Conservation (phyloP, 2,329 filamentous ascomycete genomes). For the Botrytis tulipae region DNA sequence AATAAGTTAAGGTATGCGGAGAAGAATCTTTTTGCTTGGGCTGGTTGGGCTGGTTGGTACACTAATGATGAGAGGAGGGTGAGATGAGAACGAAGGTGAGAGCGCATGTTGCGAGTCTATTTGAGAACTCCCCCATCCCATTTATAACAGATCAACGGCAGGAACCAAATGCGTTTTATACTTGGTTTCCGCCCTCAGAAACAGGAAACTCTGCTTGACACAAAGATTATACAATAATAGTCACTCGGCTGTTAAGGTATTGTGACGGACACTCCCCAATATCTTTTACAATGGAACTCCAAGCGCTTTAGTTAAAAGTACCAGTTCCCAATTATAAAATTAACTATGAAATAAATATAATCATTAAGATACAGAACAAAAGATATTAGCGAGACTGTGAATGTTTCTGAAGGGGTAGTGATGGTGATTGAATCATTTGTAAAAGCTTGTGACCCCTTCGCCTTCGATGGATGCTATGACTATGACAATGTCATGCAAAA, state of each 20-base stretch:
- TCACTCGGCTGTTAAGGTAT: background rate
- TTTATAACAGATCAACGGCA: background rate
- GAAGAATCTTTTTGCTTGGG: background rate
- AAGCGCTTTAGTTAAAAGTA: background rate
- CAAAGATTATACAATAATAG: background rate
- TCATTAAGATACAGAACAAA: fast-evolving
- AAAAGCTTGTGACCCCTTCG: background rate
- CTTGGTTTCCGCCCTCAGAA: background rate
- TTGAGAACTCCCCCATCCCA: background rate
- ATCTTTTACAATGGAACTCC: background rate
- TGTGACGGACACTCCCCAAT: no score
- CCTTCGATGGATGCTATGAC: background rate
- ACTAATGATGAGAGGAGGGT: background rate
- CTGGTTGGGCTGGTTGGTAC: background rate
- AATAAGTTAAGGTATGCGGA: no score
- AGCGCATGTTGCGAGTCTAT: no score
- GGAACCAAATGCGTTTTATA: background rate
- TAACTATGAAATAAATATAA: fast-evolving
- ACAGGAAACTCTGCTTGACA: no score
- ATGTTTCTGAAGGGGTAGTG: background rate
- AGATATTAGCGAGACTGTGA: background rate
- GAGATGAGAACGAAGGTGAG: background rate
- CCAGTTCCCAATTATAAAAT: no score
- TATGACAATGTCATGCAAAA: background rate
- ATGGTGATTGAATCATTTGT: background rate